Conservation (phyloP, 345 rosid genomes). For the Gossypium mustelinum region DNA sequence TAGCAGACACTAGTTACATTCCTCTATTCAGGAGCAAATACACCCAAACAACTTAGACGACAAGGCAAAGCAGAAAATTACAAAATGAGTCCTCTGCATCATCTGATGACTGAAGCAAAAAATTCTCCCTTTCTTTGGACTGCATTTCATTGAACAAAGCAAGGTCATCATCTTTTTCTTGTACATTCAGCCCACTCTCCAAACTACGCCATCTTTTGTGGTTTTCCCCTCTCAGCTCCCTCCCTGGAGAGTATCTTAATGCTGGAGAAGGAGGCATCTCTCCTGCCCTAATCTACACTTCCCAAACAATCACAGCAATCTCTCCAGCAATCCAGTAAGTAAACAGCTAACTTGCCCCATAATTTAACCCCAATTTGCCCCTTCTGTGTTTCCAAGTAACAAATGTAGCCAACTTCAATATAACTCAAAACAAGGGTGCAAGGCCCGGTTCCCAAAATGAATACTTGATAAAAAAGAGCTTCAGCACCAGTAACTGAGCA, state of each 20-base stretch:
- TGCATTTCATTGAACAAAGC: slow-evolving; percentile 88
- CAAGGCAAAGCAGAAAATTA: slow-evolving; percentile 40
- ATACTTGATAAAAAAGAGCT: slow-evolving; percentile 10
- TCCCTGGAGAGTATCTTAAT: slow-evolving; percentile 66
- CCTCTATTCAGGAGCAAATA: slow-evolving; percentile 1
- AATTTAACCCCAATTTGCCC: slow-evolving; percentile 16
- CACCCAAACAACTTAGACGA: slow-evolving; percentile 8
- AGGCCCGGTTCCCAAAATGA: neutral
- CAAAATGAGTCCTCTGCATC: slow-evolving; percentile 82
- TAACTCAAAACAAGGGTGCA: neutral
- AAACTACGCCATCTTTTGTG: slow-evolving; percentile 76
- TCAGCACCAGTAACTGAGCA: slow-evolving; percentile 1
- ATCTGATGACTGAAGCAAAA: slow-evolving; percentile 76
- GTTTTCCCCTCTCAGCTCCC: slow-evolving; percentile 51
- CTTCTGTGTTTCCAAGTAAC: neutral
- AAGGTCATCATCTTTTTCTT: slow-evolving; percentile 84
- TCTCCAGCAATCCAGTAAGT: slow-evolving; percentile 6
- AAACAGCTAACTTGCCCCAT: slow-evolving; percentile 15
- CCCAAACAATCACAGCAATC: slow-evolving; percentile 16
- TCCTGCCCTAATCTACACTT: slow-evolving; percentile 11
- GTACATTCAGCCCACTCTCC: slow-evolving; percentile 57
- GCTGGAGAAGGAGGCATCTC: slow-evolving; percentile 94
- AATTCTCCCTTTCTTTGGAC: slow-evolving; percentile 70
- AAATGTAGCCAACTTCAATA: neutral
- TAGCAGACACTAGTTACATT: slow-evolving; percentile 9